A percentile compares a stretch with the other conserved stretches of the same genome.
Conservation (phyloP, 257 asterid genomes). For the Datura wrightii region DNA sequence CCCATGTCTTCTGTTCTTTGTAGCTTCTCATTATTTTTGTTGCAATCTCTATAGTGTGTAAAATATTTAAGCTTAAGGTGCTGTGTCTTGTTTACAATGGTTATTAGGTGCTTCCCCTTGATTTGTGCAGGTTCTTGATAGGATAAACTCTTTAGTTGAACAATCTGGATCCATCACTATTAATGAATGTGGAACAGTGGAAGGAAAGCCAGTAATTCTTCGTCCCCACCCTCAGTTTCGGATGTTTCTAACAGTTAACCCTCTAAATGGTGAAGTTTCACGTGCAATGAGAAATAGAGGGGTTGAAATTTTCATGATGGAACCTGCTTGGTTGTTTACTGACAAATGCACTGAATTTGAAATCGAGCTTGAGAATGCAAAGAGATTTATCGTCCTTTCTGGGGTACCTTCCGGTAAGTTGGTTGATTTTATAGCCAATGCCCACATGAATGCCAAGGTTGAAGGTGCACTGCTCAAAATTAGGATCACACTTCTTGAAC, state of each 20-base stretch:
- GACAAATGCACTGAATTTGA: slow-evolving; percentile 44
- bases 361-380: slow-evolving; percentile 71
- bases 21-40: not conserved
- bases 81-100: not conserved
- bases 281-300: slow-evolving; percentile 99
- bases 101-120: slow-evolving; percentile 27
- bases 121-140: slow-evolving; percentile 83
- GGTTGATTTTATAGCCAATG: slow-evolving; percentile 83
- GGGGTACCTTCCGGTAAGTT: slow-evolving; percentile 77
- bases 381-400: slow-evolving; percentile 69
- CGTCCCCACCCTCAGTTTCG: slow-evolving; percentile 92
- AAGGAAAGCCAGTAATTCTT: slow-evolving; percentile 82
- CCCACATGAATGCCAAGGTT: slow-evolving; percentile 75
- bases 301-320: slow-evolving; percentile 86
- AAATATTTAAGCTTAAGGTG: slow-evolving; percentile 28
- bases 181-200: slow-evolving; percentile 91
- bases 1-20: slow-evolving; percentile 7
- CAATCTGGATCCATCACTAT: slow-evolving; percentile 93
- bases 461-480: slow-evolving; percentile 67
- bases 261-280: slow-evolving; percentile 91
- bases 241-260: slow-evolving; percentile 93
- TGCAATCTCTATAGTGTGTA: not conserved
- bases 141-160: slow-evolving; percentile 98
- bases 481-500: slow-evolving; percentile 81
- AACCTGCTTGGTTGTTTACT: slow-evolving; percentile 63